Conservation (phyloP, 345 rosid species). For the Passiflora organensis region DNA sequence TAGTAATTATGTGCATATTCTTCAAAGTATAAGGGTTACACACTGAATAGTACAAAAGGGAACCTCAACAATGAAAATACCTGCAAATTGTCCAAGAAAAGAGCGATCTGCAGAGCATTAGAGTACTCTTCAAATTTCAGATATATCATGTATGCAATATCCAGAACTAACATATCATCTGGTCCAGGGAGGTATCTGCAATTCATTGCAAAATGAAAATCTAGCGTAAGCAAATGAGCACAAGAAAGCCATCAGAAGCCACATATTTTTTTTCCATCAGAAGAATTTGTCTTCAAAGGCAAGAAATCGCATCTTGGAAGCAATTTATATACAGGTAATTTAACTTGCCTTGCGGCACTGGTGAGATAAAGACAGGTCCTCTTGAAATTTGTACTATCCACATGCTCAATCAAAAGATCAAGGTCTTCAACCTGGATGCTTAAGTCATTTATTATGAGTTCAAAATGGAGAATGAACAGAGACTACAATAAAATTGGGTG, state of each 20-base stretch:
- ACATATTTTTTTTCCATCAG: no score
- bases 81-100: conserved; percentile 77
- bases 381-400: conserved; percentile 75
- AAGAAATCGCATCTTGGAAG: no score
- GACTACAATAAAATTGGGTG: not conserved
- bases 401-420: conserved; percentile 70
- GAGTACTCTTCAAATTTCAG: conserved; percentile 63
- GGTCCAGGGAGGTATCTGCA: conserved; percentile 90
- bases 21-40: no score
- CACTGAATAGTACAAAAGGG: no score
- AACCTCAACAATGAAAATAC: conserved; percentile 32
- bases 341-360: conserved; percentile 70
- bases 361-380: conserved; percentile 90
- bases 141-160: conserved; percentile 76
- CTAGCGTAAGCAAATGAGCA: not conserved
- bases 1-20: conserved; percentile 58
- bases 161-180: conserved; percentile 71
- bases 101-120: conserved; percentile 80
- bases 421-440: conserved; percentile 80
- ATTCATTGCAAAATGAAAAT: conserved; percentile 14
- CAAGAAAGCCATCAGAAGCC: no score
- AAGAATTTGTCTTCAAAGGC: no score
- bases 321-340: not conserved
- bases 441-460: conserved; percentile 1
- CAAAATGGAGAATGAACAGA: not conserved